A percentile compares a stretch with the other conserved stretches of the same genome.
phyloP scores from a whole-genome alignment of 1,139 yeast species.

The Wickerhamomyces sp. region DNA sequence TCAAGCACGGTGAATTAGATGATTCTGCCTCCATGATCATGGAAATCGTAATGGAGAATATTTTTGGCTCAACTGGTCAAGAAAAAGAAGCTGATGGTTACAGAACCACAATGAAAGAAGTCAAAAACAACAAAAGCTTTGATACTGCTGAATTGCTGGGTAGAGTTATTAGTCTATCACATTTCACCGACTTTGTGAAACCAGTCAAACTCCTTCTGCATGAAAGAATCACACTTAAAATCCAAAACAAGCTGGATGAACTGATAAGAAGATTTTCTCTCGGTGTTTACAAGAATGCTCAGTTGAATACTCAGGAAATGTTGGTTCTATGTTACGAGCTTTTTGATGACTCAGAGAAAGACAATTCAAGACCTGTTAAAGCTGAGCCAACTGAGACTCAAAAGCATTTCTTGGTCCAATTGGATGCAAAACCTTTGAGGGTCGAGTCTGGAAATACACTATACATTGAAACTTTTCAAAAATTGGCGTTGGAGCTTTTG shows the following conservation, averaged over 20 bases:
- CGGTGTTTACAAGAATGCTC: slow-evolving; percentile 69
- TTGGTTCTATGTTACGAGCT: slow-evolving; percentile 73
- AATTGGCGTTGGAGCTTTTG: slow-evolving; percentile 73
- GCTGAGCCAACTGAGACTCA: slow-evolving; percentile 30
- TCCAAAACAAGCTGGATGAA: slow-evolving; percentile 76
- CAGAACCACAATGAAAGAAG: slow-evolving; percentile 82
- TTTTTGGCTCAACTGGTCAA: slow-evolving; percentile 87
- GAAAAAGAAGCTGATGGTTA: slow-evolving; percentile 96
- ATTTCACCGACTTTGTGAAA: slow-evolving; percentile 55
- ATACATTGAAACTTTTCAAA: slow-evolving; percentile 58
- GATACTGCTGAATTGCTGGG: slow-evolving; percentile 83
- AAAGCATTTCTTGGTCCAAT: slow-evolving; percentile 65
- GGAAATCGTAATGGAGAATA: slow-evolving; percentile 83
- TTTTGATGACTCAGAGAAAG: slow-evolving; percentile 47
- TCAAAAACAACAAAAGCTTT: slow-evolving; percentile 80
- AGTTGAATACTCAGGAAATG: slow-evolving; percentile 52
- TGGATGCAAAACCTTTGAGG: slow-evolving; percentile 53
- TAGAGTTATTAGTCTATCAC: slow-evolving; percentile 52
- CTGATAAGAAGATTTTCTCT: slow-evolving; percentile 67
- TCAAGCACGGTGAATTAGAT: slow-evolving; percentile 73
- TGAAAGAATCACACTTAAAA: slow-evolving; percentile 62
- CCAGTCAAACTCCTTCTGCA: slow-evolving; percentile 66
- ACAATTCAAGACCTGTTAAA: slow-evolving; percentile 21
- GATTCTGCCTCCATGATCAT: slow-evolving; percentile 58
- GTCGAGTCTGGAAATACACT: slow-evolving; percentile 48